Base-by-base conservation (phyloP, 176 grass and related monocot species). In the Cymbopogon citratus region DNA sequence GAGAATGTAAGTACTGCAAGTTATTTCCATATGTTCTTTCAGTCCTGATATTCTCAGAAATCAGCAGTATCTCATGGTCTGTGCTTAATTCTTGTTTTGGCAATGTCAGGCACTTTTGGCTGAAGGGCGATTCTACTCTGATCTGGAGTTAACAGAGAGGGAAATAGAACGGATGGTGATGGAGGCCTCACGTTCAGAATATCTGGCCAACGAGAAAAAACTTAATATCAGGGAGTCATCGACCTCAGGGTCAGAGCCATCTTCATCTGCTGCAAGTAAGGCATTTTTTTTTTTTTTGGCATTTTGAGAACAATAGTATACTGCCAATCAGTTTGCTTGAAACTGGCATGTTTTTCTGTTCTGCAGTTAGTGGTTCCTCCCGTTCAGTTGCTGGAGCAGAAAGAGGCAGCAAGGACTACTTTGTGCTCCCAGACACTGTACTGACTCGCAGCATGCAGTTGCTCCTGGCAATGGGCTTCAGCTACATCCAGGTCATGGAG, bases 141-240 rank as follows among this genome's bases (percentile, higher is more conserved):
- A 96, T 86, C 48, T 99, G 83, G 97, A 99, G 83, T 70, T 99
- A 74, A 99, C 97, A 39, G 93, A 99, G 88, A 99, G 90, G 87
- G 97, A 99, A 93, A 96, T 99, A 87, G 97, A 99, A 46, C 76
- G 91, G 81, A 99, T 95, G 97, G 97, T 99, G 29, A 96, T 99
- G 91, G 97, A 95, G 77, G 87, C 97, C 35, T 99, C 97, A 11
- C 87, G 97, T 44, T 89, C 93, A 44, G 97, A 99, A 76, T 99
- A 96, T 82, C 63, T 94, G 5, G 85, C 87, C 13, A 74, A 87
- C 77, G 92, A 95, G 79, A 81, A 91, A 24, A 88, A 88, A 5
- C 79, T 87, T 76, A 83, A 84, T 29, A 93, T 89, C 7, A 84
- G 82, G 73, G 90, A 90, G 21, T 95, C 85, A 64, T 96, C 97